Conservation (phyloP, 108 stramenopile genomes). For the Schizochytrium sp. region DNA sequence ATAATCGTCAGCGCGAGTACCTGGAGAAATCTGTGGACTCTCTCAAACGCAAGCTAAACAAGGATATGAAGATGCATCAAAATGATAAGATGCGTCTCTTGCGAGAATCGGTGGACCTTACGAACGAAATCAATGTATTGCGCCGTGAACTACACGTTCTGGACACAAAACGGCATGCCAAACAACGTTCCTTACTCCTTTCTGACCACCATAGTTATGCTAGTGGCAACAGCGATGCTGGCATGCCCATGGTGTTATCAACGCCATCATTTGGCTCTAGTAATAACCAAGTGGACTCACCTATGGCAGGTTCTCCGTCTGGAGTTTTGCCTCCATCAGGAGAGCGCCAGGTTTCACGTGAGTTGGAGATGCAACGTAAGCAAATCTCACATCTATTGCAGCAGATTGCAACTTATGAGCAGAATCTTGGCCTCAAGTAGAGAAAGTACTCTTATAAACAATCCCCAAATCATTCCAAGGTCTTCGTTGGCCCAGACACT, state of each 20-base stretch:
- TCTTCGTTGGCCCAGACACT: too few relatives aligned
- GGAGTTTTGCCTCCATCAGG: background rate
- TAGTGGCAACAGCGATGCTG: background rate
- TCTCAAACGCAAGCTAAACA: constrained; percentile 66
- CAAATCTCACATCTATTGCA: constrained; percentile 32
- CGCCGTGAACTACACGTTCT: constrained; percentile 41
- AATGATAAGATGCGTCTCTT: constrained; percentile 69
- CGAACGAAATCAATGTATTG: constrained; percentile 73
- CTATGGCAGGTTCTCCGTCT: too few relatives aligned
- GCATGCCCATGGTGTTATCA: background rate
- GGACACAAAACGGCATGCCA: background rate
- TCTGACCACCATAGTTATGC: background rate
- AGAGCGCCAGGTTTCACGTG: constrained; percentile 18
- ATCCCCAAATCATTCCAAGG: too few relatives aligned
- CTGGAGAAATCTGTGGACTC: constrained; percentile 68
- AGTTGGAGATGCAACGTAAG: constrained; percentile 56
- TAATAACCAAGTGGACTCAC: background rate
- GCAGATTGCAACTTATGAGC: constrained; percentile 17
- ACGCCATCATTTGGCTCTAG: background rate
- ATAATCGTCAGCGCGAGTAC: constrained; percentile 69
- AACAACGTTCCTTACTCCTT: background rate
- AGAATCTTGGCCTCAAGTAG: constrained; percentile 42
- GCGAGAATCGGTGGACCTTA: constrained; percentile 76
- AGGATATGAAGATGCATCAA: constrained; percentile 66
- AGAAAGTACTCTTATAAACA: background rate